These are phyloP conservation scores for Brassica cretica DNA, from an alignment of 345 rosid species.

Conservation along the genomic window DNA sequence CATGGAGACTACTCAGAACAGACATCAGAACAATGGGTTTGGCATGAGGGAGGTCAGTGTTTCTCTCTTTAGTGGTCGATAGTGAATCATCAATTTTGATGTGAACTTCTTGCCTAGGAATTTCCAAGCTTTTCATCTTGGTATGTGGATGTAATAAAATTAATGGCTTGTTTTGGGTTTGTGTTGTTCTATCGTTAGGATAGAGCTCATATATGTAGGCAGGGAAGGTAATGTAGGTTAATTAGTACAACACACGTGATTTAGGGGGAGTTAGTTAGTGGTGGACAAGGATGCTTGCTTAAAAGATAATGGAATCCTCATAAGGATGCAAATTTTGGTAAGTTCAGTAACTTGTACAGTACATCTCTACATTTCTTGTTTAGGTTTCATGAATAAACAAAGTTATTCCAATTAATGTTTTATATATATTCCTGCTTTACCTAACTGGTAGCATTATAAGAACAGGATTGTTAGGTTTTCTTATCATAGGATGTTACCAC, in stretches of 20 bases:
- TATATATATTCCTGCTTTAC: constrained; percentile 18
- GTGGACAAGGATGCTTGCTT: constrained; percentile 23
- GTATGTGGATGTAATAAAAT: neutral
- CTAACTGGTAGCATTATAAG: constrained; percentile 30
- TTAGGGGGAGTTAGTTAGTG: constrained; percentile 26
- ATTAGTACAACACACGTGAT: constrained; percentile 27
- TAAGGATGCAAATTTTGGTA: constrained; percentile 2
- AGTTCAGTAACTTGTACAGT: constrained; percentile 24
- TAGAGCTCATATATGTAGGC: constrained; percentile 22
- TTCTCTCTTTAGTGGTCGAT: constrained; percentile 15
- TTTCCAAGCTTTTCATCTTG: constrained; percentile 21
- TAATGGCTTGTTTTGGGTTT: neutral
- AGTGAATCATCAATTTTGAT: constrained; percentile 14
- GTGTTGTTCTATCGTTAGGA: constrained; percentile 12
- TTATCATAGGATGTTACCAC: constrained; percentile 27
- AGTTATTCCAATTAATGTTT: neutral
- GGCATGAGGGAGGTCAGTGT: constrained; percentile 5
- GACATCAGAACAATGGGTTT: constrained; percentile 31
- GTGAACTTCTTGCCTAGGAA: constrained; percentile 27
- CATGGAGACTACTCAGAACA: constrained; percentile 44
- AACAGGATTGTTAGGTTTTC: constrained; percentile 33
- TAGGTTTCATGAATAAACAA: neutral
- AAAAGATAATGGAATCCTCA: constrained; percentile 21
- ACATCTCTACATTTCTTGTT: constrained; percentile 6
- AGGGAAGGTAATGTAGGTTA: constrained; percentile 3